Evolutionary conservation across 2,329 filamentous ascomycete species (phyloP), one percentile per base, ranked within the genome.

Genomic region (Aspergillus pseudoglaucus): DNA sequence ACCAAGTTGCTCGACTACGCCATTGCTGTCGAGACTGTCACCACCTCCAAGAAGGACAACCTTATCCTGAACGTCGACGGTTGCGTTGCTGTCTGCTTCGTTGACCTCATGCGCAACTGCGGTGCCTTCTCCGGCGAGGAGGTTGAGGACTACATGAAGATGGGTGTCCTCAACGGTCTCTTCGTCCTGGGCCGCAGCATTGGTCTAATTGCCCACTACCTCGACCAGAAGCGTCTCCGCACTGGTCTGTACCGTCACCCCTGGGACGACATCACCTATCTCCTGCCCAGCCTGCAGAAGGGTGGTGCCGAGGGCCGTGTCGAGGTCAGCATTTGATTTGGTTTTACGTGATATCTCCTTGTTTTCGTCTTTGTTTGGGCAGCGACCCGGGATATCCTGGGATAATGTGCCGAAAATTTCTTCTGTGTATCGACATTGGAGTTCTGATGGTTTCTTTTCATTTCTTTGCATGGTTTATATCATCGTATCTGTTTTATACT

Each of bases 31-130:
- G 93, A 98, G 83, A 88, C 87, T 9, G 93, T 98, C 57, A 98
- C 93, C 47, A 98, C 93, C 44, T 96, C 90, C 58, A 98, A 98
- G 88, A 98, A 98, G 83, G 93, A 98, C 78, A 98, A 97, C 81
- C 83, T 98, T 61, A 98, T 98, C 64, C 85, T 98, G 66, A 98
- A 98, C 80, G 93, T 98, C 51, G 93, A 97, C 69, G 93, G 93
- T 64, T 95, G 89, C 72, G 87, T 98, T 66, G 93, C 93, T 59
- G 93, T 98, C 70, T 96, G 90, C 85, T 98, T 98, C 69, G 90
- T 98, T 58, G 93, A 98, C 67, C 80, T 98, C 55, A 80, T 98
- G 75, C 88, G 93, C 75, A 95, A 95, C 83, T 95, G 90, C 71
- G 93, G 93, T 71, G 91, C 93, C 47, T 98, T 98, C 82, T 91